Conservation (phyloP, 2,329 filamentous ascomycete genomes). For the Huntiella abstrusa region DNA sequence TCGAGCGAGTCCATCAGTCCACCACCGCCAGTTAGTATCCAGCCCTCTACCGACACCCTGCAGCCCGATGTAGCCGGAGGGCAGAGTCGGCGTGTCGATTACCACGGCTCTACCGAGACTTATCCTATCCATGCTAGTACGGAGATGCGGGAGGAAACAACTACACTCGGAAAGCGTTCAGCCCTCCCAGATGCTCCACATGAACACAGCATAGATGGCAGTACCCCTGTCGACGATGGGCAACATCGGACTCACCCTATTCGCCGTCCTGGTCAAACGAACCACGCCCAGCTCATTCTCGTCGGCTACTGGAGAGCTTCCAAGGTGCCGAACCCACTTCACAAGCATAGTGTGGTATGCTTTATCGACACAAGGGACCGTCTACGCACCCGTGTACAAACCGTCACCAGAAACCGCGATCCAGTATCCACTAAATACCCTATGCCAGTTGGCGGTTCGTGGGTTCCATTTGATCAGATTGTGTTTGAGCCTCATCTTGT, state of each 20-base stretch:
- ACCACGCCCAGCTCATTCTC: conserved; percentile 25
- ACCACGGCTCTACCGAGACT: conserved; percentile 10
- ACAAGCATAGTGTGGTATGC: conserved; percentile 40
- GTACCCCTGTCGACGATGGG: conserved; percentile 1
- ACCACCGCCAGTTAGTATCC: conserved; percentile 23
- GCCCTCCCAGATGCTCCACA: conserved; percentile 1
- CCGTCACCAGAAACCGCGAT: conserved; percentile 27
- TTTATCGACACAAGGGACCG: conserved; percentile 34
- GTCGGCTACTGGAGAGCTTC: conserved; percentile 45
- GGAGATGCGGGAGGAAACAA: too few relatives aligned
- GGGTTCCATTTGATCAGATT: conserved; percentile 43
- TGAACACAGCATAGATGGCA: conserved; percentile 1
- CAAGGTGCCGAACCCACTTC: conserved; percentile 25
- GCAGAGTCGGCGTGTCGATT: conserved; percentile 18
- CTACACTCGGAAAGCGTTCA: conserved; percentile 3
- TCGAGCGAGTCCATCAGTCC: conserved; percentile 21
- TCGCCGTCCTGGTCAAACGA: conserved; percentile 8
- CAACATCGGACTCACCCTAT: conserved; percentile 2
- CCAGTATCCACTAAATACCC: conserved; percentile 27
- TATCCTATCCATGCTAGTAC: background rate
- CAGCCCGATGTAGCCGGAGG: conserved; percentile 24
- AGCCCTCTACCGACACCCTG: conserved; percentile 31
- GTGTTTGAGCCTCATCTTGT: conserved; percentile 39
- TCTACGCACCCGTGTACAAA: conserved; percentile 9
- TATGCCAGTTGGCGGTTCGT: conserved; percentile 40